These are phyloP conservation scores for Eremothecium cymbalariae DNA, from an alignment of 1,139 yeast species.

Conservation along the genomic window DNA sequence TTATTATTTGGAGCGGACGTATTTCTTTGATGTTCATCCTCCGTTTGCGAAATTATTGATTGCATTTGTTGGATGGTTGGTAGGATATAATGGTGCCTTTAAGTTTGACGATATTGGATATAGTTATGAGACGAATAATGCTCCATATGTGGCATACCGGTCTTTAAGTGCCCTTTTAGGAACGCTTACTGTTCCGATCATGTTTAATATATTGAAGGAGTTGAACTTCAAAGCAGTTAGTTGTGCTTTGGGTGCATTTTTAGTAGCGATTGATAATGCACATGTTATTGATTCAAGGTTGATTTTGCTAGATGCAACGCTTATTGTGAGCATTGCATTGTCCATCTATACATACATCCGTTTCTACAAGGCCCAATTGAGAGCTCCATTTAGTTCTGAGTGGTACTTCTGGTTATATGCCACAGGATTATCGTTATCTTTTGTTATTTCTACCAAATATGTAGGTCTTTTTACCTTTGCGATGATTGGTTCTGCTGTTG, in stretches of 20 bases:
- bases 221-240: constrained; percentile 73
- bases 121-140: constrained; percentile 62
- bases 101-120: constrained; percentile 90
- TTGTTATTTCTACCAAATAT: constrained; percentile 89
- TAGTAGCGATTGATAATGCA: constrained; percentile 85
- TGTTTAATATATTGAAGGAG: constrained; percentile 76
- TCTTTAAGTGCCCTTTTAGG: constrained; percentile 77
- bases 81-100: constrained; percentile 83
- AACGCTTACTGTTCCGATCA: constrained; percentile 68
- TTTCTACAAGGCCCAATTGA: constrained; percentile 61
- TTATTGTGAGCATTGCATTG: constrained; percentile 71
- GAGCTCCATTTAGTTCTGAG: constrained; percentile 48
- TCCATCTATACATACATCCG: constrained; percentile 71
- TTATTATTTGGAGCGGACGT: constrained; percentile 71
- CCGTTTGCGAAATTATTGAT: constrained; percentile 92
- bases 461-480: constrained; percentile 89
- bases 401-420: constrained; percentile 88
- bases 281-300: constrained; percentile 87
- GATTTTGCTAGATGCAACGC: constrained; percentile 83
- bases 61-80: constrained; percentile 82
- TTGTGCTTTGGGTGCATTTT: constrained; percentile 67
- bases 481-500: constrained; percentile 79
- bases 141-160: constrained; percentile 86
- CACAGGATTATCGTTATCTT: constrained; percentile 80
- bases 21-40: constrained; percentile 94